Percentiles rank a stretch among this genome's conserved stretches.
Evolutionary conservation across 306 rosid species (phyloP).

Genomic region (Rosa rugosa): DNA sequence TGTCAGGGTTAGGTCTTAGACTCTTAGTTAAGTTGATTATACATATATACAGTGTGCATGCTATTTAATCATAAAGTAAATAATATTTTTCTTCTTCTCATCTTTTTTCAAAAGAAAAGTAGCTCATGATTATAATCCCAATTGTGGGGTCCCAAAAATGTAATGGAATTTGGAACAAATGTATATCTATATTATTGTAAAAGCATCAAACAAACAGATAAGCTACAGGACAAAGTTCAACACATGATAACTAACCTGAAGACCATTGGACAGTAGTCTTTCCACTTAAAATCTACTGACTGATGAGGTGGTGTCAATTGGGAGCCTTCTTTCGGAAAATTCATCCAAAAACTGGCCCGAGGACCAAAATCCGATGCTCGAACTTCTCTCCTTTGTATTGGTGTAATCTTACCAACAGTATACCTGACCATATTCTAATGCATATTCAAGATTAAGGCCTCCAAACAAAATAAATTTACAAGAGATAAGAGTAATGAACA

Average conservation of each 20-base stretch:
- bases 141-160: background rate
- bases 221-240: slow-evolving; percentile 14
- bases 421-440: slow-evolving; percentile 69
- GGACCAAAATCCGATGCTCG: slow-evolving; percentile 91
- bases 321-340: slow-evolving; percentile 92
- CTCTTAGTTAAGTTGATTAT: background rate
- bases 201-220: slow-evolving; percentile 21
- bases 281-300: slow-evolving; percentile 97
- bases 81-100: background rate
- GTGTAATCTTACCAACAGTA: slow-evolving; percentile 98
- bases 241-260: slow-evolving; percentile 64
- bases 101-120: background rate
- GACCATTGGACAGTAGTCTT: slow-evolving; percentile 98
- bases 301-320: slow-evolving; percentile 95
- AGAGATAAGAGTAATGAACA: slow-evolving; percentile 3
- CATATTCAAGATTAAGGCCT: slow-evolving; percentile 28
- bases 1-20: background rate
- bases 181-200: slow-evolving; percentile 5
- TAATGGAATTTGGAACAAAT: background rate
- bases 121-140: slow-evolving; percentile 6
- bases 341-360: slow-evolving; percentile 99
- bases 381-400: slow-evolving; percentile 94
- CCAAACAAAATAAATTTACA: slow-evolving; percentile 24
- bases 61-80: background rate
- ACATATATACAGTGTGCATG: background rate